Conservation (phyloP, 441 rosid species). For the Arabidopsis hybrid region DNA sequence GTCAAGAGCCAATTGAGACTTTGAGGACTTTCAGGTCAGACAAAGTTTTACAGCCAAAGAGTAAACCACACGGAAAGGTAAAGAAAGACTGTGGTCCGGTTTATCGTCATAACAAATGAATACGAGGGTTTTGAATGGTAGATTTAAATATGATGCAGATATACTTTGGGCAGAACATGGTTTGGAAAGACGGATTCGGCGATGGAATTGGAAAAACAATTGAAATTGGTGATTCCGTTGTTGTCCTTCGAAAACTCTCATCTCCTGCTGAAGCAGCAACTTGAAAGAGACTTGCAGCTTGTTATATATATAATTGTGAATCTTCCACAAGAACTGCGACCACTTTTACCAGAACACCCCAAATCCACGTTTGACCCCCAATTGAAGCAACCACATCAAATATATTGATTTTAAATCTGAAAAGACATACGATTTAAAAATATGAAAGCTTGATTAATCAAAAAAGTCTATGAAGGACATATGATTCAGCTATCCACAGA, state of each 20-base stretch:
- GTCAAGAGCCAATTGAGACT: constrained; percentile 73
- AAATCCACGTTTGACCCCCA: no score
- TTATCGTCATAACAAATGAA: constrained; percentile 7
- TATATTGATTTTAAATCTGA: no score
- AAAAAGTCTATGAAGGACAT: no score
- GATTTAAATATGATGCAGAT: constrained; percentile 49
- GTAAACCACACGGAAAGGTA: constrained; percentile 76
- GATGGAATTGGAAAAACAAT: constrained; percentile 54
- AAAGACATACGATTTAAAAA: no score
- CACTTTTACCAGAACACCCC: no score
- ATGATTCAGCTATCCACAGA: no score
- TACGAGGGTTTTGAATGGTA: constrained; percentile 9
- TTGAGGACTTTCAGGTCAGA: constrained; percentile 68
- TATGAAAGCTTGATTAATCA: no score
- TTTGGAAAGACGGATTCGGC: constrained; percentile 59
- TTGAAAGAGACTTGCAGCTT: constrained; percentile 2
- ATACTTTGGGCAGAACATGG: constrained; percentile 82
- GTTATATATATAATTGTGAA: constrained; percentile 9
- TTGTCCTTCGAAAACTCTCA: constrained; percentile 56
- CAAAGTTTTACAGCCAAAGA: constrained; percentile 66
- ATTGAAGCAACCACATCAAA: no score
- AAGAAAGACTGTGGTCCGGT: constrained; percentile 29
- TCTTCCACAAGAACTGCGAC: background rate
- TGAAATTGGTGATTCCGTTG: constrained; percentile 74
- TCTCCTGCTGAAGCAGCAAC: constrained; percentile 73